Base-by-base conservation (phyloP, 345 rosid genomes). In the Pseudoturritis turrita region DNA sequence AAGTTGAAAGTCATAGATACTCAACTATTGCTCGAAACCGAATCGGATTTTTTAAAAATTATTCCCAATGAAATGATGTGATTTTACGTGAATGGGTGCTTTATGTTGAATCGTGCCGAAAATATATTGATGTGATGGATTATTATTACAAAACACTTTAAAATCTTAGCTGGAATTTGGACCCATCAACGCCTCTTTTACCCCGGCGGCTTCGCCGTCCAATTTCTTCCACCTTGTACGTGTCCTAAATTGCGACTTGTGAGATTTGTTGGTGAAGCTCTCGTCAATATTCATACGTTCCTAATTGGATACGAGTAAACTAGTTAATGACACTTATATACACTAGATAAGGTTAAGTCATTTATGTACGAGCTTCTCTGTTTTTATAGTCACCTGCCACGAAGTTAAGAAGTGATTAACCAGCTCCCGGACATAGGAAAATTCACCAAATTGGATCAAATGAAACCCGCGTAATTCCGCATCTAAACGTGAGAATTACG, bases 321-420 rank as follows among this genome's bases (percentile, higher is more conserved):
- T n/a, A 5, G 22, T 43, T 40, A 3, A 44, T 22, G 62, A 54
- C 10, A 28, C 31, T 31, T 22, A 1, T 15, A 35, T 35, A 49
- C 17, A 46, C 15, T 67, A 19, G 5, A 31, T 19, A 54, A 41
- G 21, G 53, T 52, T 7, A 10, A 59, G 45, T 22, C 31, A 12
- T 25, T 65, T 50, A 8, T 36, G 6, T 37, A 25, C 47, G 14
- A 52, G 18, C 8, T 52, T 52, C 28, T 52, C 31, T 39, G 49
- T 62, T 39, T 25, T 25, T 45, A 69, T 70, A 47, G 23, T 26
- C 65, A 37, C 41, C 59, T 59, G 67, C 65, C 65, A 69, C 26
- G 10, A 15, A 21, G 10, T 10, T 40, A 22, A 13, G 10, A 51
- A 15, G 5, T 50, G 47, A 23, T 19, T 50, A 65, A 22, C 57